phyloP scores from a whole-genome alignment of 768 basidiomycete species.

The Pilatotrama ljubarskyi region DNA sequence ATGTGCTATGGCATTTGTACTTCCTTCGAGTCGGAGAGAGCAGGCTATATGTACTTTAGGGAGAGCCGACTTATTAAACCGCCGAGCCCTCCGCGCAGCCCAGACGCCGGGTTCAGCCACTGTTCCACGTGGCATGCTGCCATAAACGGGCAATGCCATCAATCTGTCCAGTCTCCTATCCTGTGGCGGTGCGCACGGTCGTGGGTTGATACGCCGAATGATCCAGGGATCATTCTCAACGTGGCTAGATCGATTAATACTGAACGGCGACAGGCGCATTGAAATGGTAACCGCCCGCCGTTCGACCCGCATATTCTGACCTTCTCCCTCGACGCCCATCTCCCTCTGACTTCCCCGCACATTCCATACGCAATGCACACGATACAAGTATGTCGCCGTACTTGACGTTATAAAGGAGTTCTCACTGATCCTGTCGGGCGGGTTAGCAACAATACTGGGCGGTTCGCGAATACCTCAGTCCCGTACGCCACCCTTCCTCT shows the following conservation, averaged over 20 bases:
- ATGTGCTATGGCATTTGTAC: no score
- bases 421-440: slow-evolving; percentile 4
- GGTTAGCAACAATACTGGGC: slow-evolving; percentile 90
- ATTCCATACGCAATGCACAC: slow-evolving; percentile 43
- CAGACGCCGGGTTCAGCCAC: no score
- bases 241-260: slow-evolving; percentile 16
- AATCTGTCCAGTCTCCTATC: no score
- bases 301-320: not conserved
- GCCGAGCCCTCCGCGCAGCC: no score
- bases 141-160: no score
- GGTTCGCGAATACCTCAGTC: slow-evolving; percentile 91
- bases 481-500: slow-evolving; percentile 50
- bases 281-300: slow-evolving; percentile 12
- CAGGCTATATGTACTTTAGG: no score
- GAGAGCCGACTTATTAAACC: no score
- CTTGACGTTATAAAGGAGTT: not conserved
- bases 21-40: no score
- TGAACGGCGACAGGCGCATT: slow-evolving; percentile 5
- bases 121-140: no score
- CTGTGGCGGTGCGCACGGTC: no score
- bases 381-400: slow-evolving; percentile 39
- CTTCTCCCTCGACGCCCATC: slow-evolving; percentile 7
- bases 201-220: no score
- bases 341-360: not conserved
- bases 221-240: no score